Evolutionary conservation across 2,329 filamentous ascomycete species (phyloP), one percentile per base, ranked within the genome.

Genomic region (Knufia petricola): DNA sequence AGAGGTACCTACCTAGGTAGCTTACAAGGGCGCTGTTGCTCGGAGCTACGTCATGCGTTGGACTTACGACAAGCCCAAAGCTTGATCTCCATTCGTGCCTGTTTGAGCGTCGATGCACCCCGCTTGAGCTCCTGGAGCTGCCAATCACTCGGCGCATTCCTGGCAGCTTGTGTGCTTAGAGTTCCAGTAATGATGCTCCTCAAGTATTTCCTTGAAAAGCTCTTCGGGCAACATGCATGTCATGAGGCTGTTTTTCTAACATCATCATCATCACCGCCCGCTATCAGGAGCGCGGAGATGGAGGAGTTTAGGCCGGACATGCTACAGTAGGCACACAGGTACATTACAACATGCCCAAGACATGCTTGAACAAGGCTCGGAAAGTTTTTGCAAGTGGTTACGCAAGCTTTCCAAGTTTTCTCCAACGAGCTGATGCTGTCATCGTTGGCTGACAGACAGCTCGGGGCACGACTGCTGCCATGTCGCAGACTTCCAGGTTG

Each of bases 361-460:
- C n/a, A n/a, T n/a, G n/a, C n/a, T n/a, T n/a, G n/a, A n/a, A n/a
- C n/a, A n/a, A n/a, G n/a, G n/a, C n/a, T n/a, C n/a, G n/a, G n/a
- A n/a, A n/a, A n/a, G n/a, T n/a, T n/a, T n/a, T n/a, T n/a, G n/a
- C n/a, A n/a, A n/a, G n/a, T n/a, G n/a, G n/a, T n/a, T n/a, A n/a
- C n/a, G n/a, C n/a, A n/a, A n/a, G n/a, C n/a, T n/a, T n/a, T n/a
- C n/a, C n/a, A n/a, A n/a, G n/a, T n/a, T n/a, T n/a, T n/a, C n/a
- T n/a, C n/a, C n/a, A n/a, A n/a, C n/a, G n/a, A 23, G 26, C n/a
- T 32, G 26, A 20, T 45, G 42, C 15, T 32, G 42, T 45, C 26
- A 32, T 36, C 37, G 43, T 46, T 46, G 43, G 36, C 32, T 17
- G 9, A 36, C 30, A 46, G 32, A 37, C 43, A 10, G 6, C 20